A percentile compares a stretch with the other conserved stretches of the same genome.
Conservation (phyloP, 495 filamentous ascomycete species). For the Ascobolus immersus region DNA sequence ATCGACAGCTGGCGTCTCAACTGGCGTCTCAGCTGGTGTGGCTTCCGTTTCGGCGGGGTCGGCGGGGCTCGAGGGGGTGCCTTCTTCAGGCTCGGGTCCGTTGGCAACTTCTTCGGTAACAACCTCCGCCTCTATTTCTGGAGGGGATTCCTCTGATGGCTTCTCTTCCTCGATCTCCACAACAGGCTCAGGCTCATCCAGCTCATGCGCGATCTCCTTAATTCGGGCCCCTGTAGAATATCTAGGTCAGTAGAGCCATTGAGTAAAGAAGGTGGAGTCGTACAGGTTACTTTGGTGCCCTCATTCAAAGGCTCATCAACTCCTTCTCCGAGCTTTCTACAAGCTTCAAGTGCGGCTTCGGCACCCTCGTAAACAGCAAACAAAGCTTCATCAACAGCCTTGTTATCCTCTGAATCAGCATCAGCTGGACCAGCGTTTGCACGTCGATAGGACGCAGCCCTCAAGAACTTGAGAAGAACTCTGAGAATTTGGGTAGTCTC, state of each 20-base stretch:
- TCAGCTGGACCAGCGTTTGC: slow-evolving; percentile 30
- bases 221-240: slow-evolving; percentile 9
- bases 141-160: slow-evolving; percentile 1
- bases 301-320: slow-evolving; percentile 30
- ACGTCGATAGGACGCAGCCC: slow-evolving; percentile 47
- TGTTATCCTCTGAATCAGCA: slow-evolving; percentile 46
- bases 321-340: slow-evolving; percentile 65
- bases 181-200: not conserved
- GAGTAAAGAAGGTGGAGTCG: not conserved
- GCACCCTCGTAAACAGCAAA: slow-evolving; percentile 74
- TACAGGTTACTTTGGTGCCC: slow-evolving; percentile 10
- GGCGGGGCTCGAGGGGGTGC: slow-evolving; percentile 4
- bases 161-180: not conserved
- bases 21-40: slow-evolving; percentile 5
- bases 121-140: slow-evolving; percentile 4
- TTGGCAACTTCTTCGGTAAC: not conserved
- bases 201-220: slow-evolving; percentile 12
- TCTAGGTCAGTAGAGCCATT: slow-evolving; percentile 4
- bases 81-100: not conserved
- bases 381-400: slow-evolving; percentile 73
- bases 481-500: slow-evolving; percentile 31
- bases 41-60: slow-evolving; percentile 1
- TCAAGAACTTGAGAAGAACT: slow-evolving; percentile 52
- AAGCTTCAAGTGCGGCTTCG: slow-evolving; percentile 49
- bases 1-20: not conserved